These are phyloP conservation scores for Candida insectalens DNA, from an alignment of 805 yeast genomes.

Conservation along the genomic window DNA sequence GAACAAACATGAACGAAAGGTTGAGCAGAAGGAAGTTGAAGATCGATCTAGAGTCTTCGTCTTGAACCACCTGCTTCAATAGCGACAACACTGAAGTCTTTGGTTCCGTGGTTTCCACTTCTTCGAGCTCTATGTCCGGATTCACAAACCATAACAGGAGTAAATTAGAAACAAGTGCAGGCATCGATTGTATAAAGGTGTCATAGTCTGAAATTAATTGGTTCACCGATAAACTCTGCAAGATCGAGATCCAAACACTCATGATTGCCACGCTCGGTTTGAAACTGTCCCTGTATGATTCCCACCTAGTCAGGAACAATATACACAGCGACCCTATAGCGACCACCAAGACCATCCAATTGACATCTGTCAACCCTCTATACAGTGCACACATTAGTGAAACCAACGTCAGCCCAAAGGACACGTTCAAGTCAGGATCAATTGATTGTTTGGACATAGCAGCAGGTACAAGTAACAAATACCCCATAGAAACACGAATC, in stretches of 20 bases:
- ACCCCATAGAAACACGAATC: slow-evolving; percentile 8
- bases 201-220: neutral
- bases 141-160: neutral
- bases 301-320: slow-evolving; percentile 21
- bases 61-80: slow-evolving; percentile 27
- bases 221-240: neutral
- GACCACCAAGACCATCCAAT: slow-evolving; percentile 21
- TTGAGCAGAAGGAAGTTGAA: slow-evolving; percentile 80
- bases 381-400: slow-evolving; percentile 5
- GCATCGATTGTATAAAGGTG: neutral
- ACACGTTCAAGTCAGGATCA: slow-evolving; percentile 7
- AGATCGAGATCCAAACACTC: slow-evolving; percentile 1
- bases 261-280: neutral
- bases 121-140: slow-evolving; percentile 1
- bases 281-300: slow-evolving; percentile 8
- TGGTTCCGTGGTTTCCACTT: neutral
- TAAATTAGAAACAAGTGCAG: neutral
- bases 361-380: slow-evolving; percentile 11
- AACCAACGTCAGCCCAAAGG: slow-evolving; percentile 5
- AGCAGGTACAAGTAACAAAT: slow-evolving; percentile 8
- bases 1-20: slow-evolving; percentile 90
- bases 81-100: slow-evolving; percentile 7
- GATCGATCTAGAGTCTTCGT: slow-evolving; percentile 76
- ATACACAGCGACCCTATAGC: slow-evolving; percentile 21
- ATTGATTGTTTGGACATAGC: neutral